These are phyloP conservation scores for Candida schatavii DNA, from an alignment of 805 yeast species.

Conservation along the genomic window DNA sequence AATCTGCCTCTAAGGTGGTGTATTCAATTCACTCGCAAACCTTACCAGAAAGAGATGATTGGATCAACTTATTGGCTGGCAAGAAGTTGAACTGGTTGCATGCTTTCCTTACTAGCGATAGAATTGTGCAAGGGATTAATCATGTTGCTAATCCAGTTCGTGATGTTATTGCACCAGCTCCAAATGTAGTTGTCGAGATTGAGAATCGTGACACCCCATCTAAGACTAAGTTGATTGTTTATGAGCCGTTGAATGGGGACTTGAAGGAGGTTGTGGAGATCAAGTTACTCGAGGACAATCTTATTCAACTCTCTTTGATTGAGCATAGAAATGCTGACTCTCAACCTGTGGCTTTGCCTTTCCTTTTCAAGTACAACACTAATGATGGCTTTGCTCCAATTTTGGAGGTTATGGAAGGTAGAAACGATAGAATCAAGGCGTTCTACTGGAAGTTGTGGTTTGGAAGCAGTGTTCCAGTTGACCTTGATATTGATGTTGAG, in stretches of 20 bases:
- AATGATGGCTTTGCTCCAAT: slow-evolving; percentile 95
- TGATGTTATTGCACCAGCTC: slow-evolving; percentile 73
- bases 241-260: slow-evolving; percentile 72
- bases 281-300: slow-evolving; percentile 44
- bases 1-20: slow-evolving; percentile 25
- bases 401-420: slow-evolving; percentile 80
- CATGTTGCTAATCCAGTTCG: slow-evolving; percentile 77
- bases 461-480: slow-evolving; percentile 56
- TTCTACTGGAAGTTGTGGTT: slow-evolving; percentile 99
- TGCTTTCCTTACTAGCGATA: slow-evolving; percentile 76
- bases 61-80: slow-evolving; percentile 87
- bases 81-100: slow-evolving; percentile 79
- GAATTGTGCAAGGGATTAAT: slow-evolving; percentile 81
- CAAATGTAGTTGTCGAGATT: slow-evolving; percentile 60
- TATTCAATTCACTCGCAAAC: slow-evolving; percentile 38
- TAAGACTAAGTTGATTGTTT: slow-evolving; percentile 61
- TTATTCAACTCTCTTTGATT: slow-evolving; percentile 70
- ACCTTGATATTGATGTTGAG: slow-evolving; percentile 70
- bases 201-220: slow-evolving; percentile 43
- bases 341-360: slow-evolving; percentile 68
- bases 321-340: slow-evolving; percentile 86
- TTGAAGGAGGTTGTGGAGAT: slow-evolving; percentile 64
- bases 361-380: slow-evolving; percentile 77
- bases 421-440: slow-evolving; percentile 90
- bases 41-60: slow-evolving; percentile 38